These are phyloP conservation scores for Pilasporangium apinafurcum DNA, from an alignment of 352 stramenopile genomes.

Conservation along the genomic window DNA sequence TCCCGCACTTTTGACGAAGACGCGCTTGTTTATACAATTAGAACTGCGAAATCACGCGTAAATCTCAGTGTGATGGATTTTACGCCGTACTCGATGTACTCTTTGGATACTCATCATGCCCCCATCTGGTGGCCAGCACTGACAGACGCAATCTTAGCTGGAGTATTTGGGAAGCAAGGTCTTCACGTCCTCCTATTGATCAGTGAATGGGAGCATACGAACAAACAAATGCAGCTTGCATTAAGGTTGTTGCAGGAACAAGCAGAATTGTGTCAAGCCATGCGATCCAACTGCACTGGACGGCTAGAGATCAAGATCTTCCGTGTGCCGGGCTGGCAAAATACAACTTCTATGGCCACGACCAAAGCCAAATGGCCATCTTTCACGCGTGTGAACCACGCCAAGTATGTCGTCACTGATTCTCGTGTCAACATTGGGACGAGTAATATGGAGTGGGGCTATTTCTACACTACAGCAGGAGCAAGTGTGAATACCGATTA, in stretches of 20 bases:
- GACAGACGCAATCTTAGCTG: conserved; percentile 48
- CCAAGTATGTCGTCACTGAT: conserved; percentile 83
- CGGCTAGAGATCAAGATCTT: conserved; percentile 69
- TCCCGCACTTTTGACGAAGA: conserved; percentile 67
- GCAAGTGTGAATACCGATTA: conserved; percentile 78
- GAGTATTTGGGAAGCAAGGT: conserved; percentile 44
- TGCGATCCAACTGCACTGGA: conserved; percentile 31
- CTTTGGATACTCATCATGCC: conserved; percentile 18
- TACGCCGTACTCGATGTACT: conserved; percentile 61
- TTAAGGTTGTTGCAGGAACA: conserved; percentile 43
- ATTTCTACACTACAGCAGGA: conserved; percentile 81
- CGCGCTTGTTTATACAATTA: conserved; percentile 68
- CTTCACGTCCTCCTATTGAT: conserved; percentile 60
- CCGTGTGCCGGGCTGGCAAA: conserved; percentile 65
- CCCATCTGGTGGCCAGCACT: conserved; percentile 65
- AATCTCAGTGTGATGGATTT: conserved; percentile 85
- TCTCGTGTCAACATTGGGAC: conserved; percentile 74
- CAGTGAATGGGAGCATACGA: conserved; percentile 73
- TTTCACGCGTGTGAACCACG: conserved; percentile 80
- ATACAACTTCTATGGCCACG: conserved; percentile 31
- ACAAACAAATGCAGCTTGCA: conserved; percentile 39
- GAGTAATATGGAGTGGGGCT: conserved; percentile 85
- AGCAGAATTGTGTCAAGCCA: conserved; percentile 30
- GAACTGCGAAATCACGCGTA: conserved; percentile 37
- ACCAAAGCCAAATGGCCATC: conserved; percentile 37